Evolutionary conservation across 805 yeast species (phyloP).

Genomic region (Cyberlindnera suaveolens): DNA sequence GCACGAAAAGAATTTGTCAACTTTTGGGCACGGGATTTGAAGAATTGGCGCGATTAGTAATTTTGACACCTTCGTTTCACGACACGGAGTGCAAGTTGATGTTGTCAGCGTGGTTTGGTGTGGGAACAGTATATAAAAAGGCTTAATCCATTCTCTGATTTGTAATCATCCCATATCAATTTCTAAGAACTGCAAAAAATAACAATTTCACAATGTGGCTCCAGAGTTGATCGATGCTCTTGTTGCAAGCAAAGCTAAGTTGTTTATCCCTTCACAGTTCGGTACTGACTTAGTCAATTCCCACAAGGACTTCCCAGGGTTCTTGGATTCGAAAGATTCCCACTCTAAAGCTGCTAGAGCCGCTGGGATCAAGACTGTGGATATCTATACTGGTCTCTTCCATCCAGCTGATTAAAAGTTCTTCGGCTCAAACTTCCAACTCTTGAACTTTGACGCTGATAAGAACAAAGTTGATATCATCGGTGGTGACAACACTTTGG

Average conservation of each 20-base stretch:
- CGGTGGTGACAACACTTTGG: constrained; percentile 33
- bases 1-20: no score
- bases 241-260: constrained; percentile 36
- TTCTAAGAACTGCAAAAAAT: no score
- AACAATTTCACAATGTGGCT: no score
- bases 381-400: constrained; percentile 35
- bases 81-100: no score
- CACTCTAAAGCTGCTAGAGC: constrained; percentile 36
- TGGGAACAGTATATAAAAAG: no score
- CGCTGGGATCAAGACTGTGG: constrained; percentile 42
- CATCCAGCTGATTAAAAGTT: constrained; percentile 24
- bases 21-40: no score
- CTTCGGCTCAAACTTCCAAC: constrained; percentile 22
- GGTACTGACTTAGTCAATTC: constrained; percentile 39
- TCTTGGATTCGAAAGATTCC: constrained; percentile 27
- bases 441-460: constrained; percentile 33
- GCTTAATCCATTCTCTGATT: no score
- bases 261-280: constrained; percentile 56
- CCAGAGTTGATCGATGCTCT: constrained; percentile 32
- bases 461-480: constrained; percentile 29
- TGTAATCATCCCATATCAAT: no score
- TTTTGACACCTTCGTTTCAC: no score
- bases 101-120: no score
- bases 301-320: constrained; percentile 28
- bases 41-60: no score